Evolutionary conservation across 441 rosid species (phyloP).

Genomic region (Adansonia madagascariensis): DNA sequence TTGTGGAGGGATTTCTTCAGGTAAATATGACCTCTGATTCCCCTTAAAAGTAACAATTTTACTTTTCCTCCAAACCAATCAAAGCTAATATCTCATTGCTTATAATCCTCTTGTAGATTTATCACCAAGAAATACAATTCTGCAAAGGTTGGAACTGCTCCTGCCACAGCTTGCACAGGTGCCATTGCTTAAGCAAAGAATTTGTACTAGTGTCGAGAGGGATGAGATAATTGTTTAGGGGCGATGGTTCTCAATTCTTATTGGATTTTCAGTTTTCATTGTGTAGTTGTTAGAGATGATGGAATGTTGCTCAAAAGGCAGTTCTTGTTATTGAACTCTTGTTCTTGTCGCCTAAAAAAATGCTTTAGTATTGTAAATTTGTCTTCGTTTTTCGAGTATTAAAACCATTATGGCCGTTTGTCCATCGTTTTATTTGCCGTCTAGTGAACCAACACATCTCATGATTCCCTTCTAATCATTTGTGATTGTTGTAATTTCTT

Average conservation of each 20-base stretch:
- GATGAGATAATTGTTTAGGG: neutral
- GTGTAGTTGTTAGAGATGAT: constrained; percentile 23
- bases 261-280: constrained; percentile 11
- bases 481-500: neutral
- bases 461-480: too few relatives aligned
- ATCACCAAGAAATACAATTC: constrained; percentile 87
- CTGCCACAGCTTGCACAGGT: constrained; percentile 74
- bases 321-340: constrained; percentile 16
- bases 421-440: neutral
- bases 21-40: constrained; percentile 40
- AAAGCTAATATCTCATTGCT: neutral
- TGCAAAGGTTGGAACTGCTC: constrained; percentile 62
- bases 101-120: constrained; percentile 53
- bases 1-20: constrained; percentile 99
- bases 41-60: neutral
- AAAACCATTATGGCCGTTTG: neutral
- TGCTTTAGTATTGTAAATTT: constrained; percentile 16
- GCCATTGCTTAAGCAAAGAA: constrained; percentile 57
- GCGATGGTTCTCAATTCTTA: neutral
- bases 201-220: constrained; percentile 21
- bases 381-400: neutral
- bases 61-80: neutral
- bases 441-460: neutral
- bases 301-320: constrained; percentile 24
- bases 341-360: constrained; percentile 26